Evolutionary conservation across 352 stramenopile genomes (phyloP), one percentile per base, ranked within the genome.

Genomic region (Globisporangium abappressorium): DNA sequence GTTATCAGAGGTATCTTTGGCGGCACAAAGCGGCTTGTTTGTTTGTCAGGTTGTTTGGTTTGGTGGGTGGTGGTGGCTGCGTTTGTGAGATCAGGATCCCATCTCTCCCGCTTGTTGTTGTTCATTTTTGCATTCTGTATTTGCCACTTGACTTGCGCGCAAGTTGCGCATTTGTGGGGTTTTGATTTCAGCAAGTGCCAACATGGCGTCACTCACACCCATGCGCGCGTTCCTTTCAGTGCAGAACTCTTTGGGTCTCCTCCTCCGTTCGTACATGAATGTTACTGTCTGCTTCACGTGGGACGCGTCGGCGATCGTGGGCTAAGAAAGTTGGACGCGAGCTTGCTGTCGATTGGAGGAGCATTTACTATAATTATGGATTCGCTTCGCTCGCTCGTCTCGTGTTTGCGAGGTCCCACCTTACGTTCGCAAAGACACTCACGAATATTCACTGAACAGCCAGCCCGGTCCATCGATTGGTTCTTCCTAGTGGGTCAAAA

Each of bases 1-100:
- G 54, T 59, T 59, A 43, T 59, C 54, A 59, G 54, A 59, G 54
- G 54, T 33, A 43, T 41, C 54, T 41, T 59, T 26, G 54, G 43
- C 18, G 18, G 43, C 43, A 49, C 15, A 49, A 49, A 9, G 15
- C 43, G 8, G 43, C 15, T 49, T n/a, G 5, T 11, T 49, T 8
- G 43, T 49, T n/a, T 22, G 43, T 20, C 22, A 14, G 34, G 5
- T 12, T 38, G 34, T 33, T 38, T 38, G 34, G 34, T 51, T 51
- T 49, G 15, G 43, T 49, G 43, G 15, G 43, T 49, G 18, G 43
- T 18, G 43, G 43, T 20, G 30, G 30, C 30, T 33, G 43, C 18
- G 18, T 49, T 49, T 22, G 7, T 51, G 15, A n/a, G 43, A 51
- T 5, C 43, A 49, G 5, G 5, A 9, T 49, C 43, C 15, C 43